Percentiles rank a stretch among this genome's conserved stretches.
Evolutionary conservation across 306 rosid species (phyloP).

Genomic region (Abrus precatorius): DNA sequence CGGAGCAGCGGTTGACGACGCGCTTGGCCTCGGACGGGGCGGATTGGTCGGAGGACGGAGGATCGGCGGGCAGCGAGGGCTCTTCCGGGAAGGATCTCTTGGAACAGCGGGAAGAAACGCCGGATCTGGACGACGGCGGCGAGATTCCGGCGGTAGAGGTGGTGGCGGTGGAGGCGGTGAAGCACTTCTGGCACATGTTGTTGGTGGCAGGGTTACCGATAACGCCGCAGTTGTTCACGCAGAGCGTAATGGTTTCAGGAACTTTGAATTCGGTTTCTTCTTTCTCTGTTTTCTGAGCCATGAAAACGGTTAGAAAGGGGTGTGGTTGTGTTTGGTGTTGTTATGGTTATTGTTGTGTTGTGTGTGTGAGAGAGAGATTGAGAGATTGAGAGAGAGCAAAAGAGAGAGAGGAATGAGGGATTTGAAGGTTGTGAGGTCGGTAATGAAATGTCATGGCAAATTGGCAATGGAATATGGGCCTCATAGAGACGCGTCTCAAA

Average conservation of each 20-base stretch:
- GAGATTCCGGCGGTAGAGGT: conserved; percentile 10
- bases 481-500: conserved; percentile 79
- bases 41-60: conserved; percentile 33
- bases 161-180: conserved; percentile 56
- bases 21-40: conserved; percentile 55
- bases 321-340: no score
- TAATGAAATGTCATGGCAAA: conserved; percentile 7
- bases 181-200: conserved; percentile 95
- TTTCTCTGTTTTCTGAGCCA: conserved; percentile 87
- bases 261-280: conserved; percentile 93
- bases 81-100: conserved; percentile 47
- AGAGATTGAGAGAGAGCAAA: conserved; percentile 3
- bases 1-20: conserved; percentile 78
- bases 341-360: background rate
- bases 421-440: conserved; percentile 80
- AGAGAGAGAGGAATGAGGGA: conserved; percentile 56
- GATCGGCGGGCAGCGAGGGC: conserved; percentile 46
- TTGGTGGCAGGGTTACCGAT: conserved; percentile 80
- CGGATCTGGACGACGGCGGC: conserved; percentile 56
- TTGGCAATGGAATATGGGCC: conserved; percentile 67
- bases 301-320: background rate
- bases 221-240: conserved; percentile 91
- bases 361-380: conserved; percentile 13
- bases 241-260: conserved; percentile 69
- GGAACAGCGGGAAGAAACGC: conserved; percentile 13